Evolutionary conservation across 345 rosid genomes (phyloP).

Genomic region (Eucalyptus shirleyi): DNA sequence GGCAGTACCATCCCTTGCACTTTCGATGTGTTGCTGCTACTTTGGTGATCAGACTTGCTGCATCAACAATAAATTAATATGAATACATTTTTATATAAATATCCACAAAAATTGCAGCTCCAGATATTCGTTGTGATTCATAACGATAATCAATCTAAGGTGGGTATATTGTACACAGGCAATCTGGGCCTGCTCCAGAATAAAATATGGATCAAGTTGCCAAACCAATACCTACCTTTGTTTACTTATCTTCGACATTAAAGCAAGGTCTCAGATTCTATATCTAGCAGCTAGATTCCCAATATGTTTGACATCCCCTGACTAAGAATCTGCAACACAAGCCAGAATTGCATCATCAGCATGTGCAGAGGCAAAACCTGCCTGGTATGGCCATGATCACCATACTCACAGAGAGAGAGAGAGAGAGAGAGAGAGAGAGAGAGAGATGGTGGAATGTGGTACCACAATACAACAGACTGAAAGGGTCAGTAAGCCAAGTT

Average conservation of each 20-base stretch:
- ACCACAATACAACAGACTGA: background rate
- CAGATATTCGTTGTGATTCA: background rate
- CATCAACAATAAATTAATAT: background rate
- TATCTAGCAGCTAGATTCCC: background rate
- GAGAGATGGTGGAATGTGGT: background rate
- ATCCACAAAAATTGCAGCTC: background rate
- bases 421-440: background rate
- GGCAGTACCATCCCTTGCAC: conserved; percentile 4
- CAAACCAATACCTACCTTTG: background rate
- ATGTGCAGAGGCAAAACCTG: background rate
- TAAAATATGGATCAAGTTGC: background rate
- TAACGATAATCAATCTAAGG: background rate
- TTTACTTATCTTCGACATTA: background rate
- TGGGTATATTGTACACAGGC: background rate
- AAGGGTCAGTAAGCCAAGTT: background rate
- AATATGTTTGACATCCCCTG: background rate
- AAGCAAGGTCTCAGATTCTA: background rate
- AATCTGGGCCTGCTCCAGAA: background rate
- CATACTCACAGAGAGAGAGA: background rate
- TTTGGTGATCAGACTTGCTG: conserved; percentile 16
- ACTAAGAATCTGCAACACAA: background rate
- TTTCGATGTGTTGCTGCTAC: conserved; percentile 1
- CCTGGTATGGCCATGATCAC: background rate
- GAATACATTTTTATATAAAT: background rate
- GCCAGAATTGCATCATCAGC: background rate